Conservation (phyloP, 257 asterid species). For the Fraxinus anomala region DNA sequence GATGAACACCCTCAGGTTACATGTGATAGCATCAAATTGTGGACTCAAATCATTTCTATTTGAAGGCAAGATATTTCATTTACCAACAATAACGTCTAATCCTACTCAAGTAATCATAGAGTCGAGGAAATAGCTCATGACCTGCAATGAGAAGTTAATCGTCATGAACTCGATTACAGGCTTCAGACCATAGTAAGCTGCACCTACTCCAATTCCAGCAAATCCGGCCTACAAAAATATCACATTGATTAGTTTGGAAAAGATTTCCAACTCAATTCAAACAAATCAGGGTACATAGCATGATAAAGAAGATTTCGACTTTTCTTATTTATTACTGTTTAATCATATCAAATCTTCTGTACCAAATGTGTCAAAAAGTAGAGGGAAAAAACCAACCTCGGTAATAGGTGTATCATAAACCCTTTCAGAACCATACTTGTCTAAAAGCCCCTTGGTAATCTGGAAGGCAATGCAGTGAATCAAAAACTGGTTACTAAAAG, state of each 20-base stretch:
- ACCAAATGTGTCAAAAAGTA: background rate
- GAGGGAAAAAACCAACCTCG: slow-evolving; percentile 57
- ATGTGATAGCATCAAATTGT: no score
- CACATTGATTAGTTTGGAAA: slow-evolving; percentile 12
- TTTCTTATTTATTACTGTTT: no score
- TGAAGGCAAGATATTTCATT: no score
- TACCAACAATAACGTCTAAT: no score
- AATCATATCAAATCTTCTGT: no score
- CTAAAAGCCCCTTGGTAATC: slow-evolving; percentile 88
- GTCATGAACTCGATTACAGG: slow-evolving; percentile 96
- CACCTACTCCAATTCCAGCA: slow-evolving; percentile 94
- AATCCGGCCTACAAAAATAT: slow-evolving; percentile 74
- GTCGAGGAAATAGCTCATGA: slow-evolving; percentile 14
- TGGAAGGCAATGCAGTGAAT: slow-evolving; percentile 27
- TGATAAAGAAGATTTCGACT: no score
- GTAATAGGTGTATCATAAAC: slow-evolving; percentile 93
- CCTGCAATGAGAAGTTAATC: slow-evolving; percentile 99
- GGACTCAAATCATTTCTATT: no score
- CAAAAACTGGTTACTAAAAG: slow-evolving; percentile 14
- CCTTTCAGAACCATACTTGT: slow-evolving; percentile 89
- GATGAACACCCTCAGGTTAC: no score
- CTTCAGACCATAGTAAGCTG: slow-evolving; percentile 89
- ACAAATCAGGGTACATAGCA: no score
- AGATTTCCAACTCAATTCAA: background rate
- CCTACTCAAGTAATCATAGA: no score